Percentiles rank a stretch among this genome's conserved stretches.
phyloP scores from a whole-genome alignment of 176 grass and related monocot species.

The Hsuehochloa calcarea region DNA sequence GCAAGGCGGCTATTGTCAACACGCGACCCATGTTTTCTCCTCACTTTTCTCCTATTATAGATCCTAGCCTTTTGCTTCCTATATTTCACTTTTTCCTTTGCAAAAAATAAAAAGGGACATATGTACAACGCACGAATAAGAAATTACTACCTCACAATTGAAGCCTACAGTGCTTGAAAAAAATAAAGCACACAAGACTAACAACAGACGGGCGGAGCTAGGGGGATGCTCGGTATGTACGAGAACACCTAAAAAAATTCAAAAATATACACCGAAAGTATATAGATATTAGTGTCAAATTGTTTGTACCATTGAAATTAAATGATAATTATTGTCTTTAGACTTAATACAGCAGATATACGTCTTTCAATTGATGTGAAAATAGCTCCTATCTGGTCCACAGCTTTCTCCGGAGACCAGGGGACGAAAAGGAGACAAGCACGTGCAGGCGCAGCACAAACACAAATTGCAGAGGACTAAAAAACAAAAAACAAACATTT shows the following conservation, averaged over 20 bases:
- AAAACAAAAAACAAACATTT: neutral
- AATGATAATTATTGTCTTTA: no score
- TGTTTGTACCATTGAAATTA: no score
- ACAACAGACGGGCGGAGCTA: no score
- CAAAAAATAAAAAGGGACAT: neutral
- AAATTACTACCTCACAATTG: neutral
- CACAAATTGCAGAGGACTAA: neutral
- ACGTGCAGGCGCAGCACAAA: neutral
- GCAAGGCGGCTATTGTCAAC: neutral
- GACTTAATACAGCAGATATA: no score
- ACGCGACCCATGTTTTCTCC: neutral
- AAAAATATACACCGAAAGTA: no score
- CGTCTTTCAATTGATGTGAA: conserved; percentile 25
- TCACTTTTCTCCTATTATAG: neutral
- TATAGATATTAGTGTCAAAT: no score
- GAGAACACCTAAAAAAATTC: no score
- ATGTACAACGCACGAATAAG: neutral
- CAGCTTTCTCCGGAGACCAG: conserved; percentile 27
- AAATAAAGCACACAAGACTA: neutral
- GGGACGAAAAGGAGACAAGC: neutral
- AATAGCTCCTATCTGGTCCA: neutral
- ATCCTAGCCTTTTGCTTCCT: neutral
- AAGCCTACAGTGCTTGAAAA: no score
- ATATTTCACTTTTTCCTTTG: neutral
- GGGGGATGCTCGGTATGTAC: no score